Evolutionary conservation across 2,329 filamentous ascomycete species (phyloP), one percentile per base, ranked within the genome.

Genomic region (Ophiostoma fasciatum): DNA sequence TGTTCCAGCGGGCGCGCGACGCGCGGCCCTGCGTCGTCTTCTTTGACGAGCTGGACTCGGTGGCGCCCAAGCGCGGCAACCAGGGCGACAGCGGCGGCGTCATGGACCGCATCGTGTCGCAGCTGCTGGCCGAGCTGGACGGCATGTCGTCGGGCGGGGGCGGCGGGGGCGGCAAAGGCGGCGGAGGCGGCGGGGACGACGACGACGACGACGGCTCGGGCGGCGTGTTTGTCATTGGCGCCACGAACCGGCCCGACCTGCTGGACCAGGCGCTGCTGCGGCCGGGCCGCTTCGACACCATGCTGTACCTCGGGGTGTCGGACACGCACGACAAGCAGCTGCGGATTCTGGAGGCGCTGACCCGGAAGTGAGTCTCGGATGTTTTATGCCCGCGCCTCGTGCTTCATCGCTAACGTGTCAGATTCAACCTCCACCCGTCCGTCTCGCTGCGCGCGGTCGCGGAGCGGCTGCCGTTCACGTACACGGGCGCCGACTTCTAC

Each of bases 281-380:
- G 36, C 90, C 88, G 1, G 88, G 88, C 3, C 70, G 88, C 41
- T 96, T 98, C 55, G 90, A 98, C 54, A 96, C 96, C 64, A 93
- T 96, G 87, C 71, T 98, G 21, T 98, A 96, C 51, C 66, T 98
- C 11, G 90, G 90, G 25, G 85, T 98, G 8, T 92, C 84, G 7
- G 90, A 98, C 57, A 94, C 87, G 4, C 88, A 96, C 50, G 82
- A 93, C 14, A 96, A 96, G 63, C 90, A 98, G 59, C 72, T 83
- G 43, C 94, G 78, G 17, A 96, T 98, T 45, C 62, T 98, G 51
- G 84, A 96, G 55, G 90, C 90, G 1, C 62, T 98, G 52, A 96
- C 90, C 2, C 71, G 90, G 50, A 98, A 96, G 82, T 87, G 66
- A 50, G 78, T 71, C 5, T n/a, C 9, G 1, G 1, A 6, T 4